A percentile compares a stretch with the other conserved stretches of the same genome.
These are phyloP conservation scores for Mycena latifolia DNA, from an alignment of 768 basidiomycete species.

Conservation along the genomic window DNA sequence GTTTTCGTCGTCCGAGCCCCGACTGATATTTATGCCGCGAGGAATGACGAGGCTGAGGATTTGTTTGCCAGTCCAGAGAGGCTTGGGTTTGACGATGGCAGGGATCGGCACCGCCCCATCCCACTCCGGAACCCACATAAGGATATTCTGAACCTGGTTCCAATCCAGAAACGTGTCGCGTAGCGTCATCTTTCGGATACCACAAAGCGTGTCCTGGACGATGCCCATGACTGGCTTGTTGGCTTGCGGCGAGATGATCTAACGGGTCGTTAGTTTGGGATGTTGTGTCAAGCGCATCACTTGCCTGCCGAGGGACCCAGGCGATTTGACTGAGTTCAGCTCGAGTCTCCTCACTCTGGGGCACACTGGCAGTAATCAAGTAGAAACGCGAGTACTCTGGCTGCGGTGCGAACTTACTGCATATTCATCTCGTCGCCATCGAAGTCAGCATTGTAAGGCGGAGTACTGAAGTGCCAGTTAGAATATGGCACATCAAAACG, in stretches of 20 bases:
- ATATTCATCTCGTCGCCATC: slow-evolving; percentile 99
- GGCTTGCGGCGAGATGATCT: slow-evolving; percentile 99
- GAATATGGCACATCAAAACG: slow-evolving; percentile 38
- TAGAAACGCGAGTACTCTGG: slow-evolving; percentile 5
- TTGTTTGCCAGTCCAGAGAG: slow-evolving; percentile 99
- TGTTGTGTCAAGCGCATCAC: background rate
- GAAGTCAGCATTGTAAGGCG: slow-evolving; percentile 99
- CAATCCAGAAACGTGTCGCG: slow-evolving; percentile 97
- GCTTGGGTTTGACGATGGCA: slow-evolving; percentile 96
- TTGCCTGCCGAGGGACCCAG: slow-evolving; percentile 96
- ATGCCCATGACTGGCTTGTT: slow-evolving; percentile 99
- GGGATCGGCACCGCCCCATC: slow-evolving; percentile 95
- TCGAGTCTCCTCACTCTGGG: slow-evolving; percentile 98
- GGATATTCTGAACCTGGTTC: slow-evolving; percentile 96
- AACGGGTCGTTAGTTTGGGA: slow-evolving; percentile 16
- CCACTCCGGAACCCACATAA: slow-evolving; percentile 99
- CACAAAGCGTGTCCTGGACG: slow-evolving; percentile 98
- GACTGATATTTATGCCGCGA: slow-evolving; percentile 93
- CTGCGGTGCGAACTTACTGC: slow-evolving; percentile 78
- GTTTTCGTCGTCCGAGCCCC: slow-evolving; percentile 83
- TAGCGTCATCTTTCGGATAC: slow-evolving; percentile 96
- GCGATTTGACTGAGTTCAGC: slow-evolving; percentile 98
- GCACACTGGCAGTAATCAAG: slow-evolving; percentile 69
- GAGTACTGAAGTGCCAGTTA: slow-evolving; percentile 69
- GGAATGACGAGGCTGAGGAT: slow-evolving; percentile 93